These are phyloP conservation scores for Fusarium nematophilum DNA, from an alignment of 2,329 filamentous ascomycete species.

Conservation along the genomic window DNA sequence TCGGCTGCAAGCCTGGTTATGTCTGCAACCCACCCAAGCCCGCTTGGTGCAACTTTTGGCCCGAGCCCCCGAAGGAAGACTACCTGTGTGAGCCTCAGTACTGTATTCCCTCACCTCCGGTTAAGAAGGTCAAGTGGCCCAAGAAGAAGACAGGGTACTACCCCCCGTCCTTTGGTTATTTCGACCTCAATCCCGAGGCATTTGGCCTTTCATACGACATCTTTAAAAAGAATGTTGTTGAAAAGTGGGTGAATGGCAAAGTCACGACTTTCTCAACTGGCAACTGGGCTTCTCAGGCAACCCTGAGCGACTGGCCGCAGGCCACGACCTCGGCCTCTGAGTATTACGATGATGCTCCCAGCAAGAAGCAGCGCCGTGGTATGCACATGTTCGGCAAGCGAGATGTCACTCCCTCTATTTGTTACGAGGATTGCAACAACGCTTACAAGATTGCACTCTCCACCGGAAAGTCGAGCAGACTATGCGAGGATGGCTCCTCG, in stretches of 20 bases:
- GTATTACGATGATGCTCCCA: slow-evolving; percentile 9
- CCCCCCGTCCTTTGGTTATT: slow-evolving; percentile 65
- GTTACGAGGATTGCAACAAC: slow-evolving; percentile 65
- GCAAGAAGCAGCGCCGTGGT: slow-evolving; percentile 30
- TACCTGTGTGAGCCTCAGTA: slow-evolving; percentile 59
- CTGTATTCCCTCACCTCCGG: slow-evolving; percentile 57
- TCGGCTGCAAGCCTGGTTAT: slow-evolving; percentile 64
- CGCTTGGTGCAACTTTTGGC: slow-evolving; percentile 62
- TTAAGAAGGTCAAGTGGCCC: slow-evolving; percentile 55
- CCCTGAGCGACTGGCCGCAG: slow-evolving; percentile 51
- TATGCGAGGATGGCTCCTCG: slow-evolving; percentile 57
- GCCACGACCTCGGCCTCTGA: slow-evolving; percentile 30
- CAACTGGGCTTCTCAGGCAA: slow-evolving; percentile 65
- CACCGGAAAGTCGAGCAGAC: slow-evolving; percentile 57
- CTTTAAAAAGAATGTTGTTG: slow-evolving; percentile 60
- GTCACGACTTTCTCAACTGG: slow-evolving; percentile 63
- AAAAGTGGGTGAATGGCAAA: slow-evolving; percentile 50
- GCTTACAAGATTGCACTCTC: slow-evolving; percentile 58
- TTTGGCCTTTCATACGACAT: slow-evolving; percentile 74
- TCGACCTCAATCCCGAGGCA: slow-evolving; percentile 68
- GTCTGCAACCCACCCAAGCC: slow-evolving; percentile 66
- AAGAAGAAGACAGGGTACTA: slow-evolving; percentile 61
- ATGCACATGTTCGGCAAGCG: slow-evolving; percentile 52
- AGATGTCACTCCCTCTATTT: slow-evolving; percentile 58
- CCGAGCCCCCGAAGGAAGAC: slow-evolving; percentile 55